Base-by-base conservation (phyloP, 371 early-diverging fungal genomes). In the Mortierella sp. region DNA sequence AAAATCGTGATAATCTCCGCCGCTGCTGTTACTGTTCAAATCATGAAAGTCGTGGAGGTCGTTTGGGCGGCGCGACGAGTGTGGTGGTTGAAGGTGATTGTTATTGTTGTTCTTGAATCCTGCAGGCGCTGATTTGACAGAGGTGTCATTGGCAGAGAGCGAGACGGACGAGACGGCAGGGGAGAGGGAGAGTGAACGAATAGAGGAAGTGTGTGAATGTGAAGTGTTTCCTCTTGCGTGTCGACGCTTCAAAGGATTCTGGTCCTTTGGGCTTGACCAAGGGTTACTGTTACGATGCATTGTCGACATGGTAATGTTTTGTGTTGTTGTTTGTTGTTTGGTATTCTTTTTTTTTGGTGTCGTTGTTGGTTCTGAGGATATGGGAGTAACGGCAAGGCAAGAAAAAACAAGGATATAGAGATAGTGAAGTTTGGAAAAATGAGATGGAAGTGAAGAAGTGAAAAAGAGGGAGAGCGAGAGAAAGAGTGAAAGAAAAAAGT, bases 201-300 rank as follows among this genome's bases (percentile, higher is more conserved):
- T 61, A 9, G 47, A 61, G 31, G 69, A 74, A n/a, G 68, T 22
- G 52, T 52, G 79, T 13, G 71, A 80, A 26, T 55, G 48, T 7
- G 34, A 26, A 8, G 73, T 72, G 39, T 47, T 76, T 26, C 80
- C 73, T 11, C 80, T 72, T 22, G 66, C 76, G 53, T 80, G 73
- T 31, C 80, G 71, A 29, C 80, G 76, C 70, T 80, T 80, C 10
- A 80, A 70, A 34, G 61, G 61, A 39, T 61, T 61, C 24, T 74
- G 61, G 66, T 71, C 76, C 58, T 72, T 76, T 13, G 80, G 63
- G 4, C 69, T 76, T 24, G 73, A 34, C 79, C 76, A 75, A 26
- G 70, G 71, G 61, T 31, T 37, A 37, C 58, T 66, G 1, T 53
- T 37, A 41, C 4, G 58, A 24, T 52, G 64, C 65, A 71, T 66